Conservation (phyloP, 176 grass and related monocot genomes). For the Otatea glauca region DNA sequence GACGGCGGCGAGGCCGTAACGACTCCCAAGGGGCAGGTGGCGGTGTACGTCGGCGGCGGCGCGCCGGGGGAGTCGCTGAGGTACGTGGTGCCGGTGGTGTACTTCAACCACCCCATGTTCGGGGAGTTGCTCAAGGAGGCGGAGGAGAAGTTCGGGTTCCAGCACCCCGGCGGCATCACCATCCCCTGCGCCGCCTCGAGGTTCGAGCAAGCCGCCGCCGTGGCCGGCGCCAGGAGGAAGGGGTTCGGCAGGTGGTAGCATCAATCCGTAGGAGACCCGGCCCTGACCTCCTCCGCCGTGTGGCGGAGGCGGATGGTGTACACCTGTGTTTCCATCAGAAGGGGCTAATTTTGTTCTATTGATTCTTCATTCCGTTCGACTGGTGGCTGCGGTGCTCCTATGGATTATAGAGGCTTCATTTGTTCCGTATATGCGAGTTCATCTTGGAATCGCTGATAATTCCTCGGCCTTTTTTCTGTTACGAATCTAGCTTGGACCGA, state of each 20-base stretch:
- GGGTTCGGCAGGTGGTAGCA: constrained; percentile 51
- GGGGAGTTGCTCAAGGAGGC: constrained; percentile 84
- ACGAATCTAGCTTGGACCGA: not conserved
- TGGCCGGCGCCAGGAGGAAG: constrained; percentile 52
- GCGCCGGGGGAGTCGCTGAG: constrained; percentile 47
- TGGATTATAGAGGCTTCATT: not conserved
- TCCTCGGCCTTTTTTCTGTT: not conserved
- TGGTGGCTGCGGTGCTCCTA: not conserved
- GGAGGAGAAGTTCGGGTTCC: constrained; percentile 90
- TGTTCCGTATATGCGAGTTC: not conserved
- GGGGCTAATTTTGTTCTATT: constrained; percentile 30
- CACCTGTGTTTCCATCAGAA: constrained; percentile 41
- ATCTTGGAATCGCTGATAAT: not conserved
- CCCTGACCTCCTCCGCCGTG: not conserved
- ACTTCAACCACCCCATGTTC: constrained; percentile 97
- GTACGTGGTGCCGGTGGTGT: constrained; percentile 87
- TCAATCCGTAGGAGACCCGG: not conserved
- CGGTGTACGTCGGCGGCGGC: constrained; percentile 76
- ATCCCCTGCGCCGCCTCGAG: constrained; percentile 80
- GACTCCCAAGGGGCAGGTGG: constrained; percentile 88
- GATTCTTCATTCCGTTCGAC: constrained; percentile 7
- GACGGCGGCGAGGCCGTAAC: not conserved
- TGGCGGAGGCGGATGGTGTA: constrained; percentile 41
- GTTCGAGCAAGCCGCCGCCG: constrained; percentile 72
- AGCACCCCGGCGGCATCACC: constrained; percentile 93